These are phyloP conservation scores for Tympanopsis confertula DNA, from an alignment of 2,329 filamentous ascomycete species.

Conservation along the genomic window DNA sequence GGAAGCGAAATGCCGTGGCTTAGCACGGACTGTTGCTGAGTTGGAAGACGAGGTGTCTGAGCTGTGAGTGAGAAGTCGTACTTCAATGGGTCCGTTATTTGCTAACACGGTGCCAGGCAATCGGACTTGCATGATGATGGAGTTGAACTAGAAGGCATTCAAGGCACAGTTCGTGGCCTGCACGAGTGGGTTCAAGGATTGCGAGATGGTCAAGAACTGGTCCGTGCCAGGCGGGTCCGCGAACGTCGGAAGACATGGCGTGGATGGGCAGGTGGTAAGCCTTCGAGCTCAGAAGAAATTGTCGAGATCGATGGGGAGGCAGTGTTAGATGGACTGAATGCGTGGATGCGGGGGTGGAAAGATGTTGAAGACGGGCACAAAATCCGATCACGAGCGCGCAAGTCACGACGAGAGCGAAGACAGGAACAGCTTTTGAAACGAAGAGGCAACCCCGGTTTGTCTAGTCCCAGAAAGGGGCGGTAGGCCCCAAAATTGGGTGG, in stretches of 20 bases:
- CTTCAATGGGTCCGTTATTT: too few relatives aligned
- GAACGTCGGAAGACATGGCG: not conserved
- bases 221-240: not conserved
- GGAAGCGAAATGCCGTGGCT: not conserved
- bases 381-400: not conserved
- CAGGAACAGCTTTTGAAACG: not conserved
- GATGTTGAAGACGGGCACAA: not conserved
- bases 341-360: slow-evolving; percentile 1
- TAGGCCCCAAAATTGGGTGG: too few relatives aligned
- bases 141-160: not conserved
- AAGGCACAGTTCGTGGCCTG: not conserved
- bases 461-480: too few relatives aligned
- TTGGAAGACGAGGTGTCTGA: not conserved
- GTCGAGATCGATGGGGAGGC: not conserved
- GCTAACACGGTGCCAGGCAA: too few relatives aligned
- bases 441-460: too few relatives aligned
- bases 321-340: not conserved
- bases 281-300: not conserved
- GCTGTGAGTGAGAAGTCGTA: slow-evolving; percentile 1
- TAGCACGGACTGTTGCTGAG: not conserved
- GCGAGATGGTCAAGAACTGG: not conserved
- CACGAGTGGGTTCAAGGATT: not conserved
- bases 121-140: not conserved
- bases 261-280: not conserved
- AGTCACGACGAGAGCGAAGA: not conserved